Percentiles rank a stretch among this genome's conserved stretches.
Evolutionary conservation across 2,329 filamentous ascomycete genomes (phyloP).

Genomic region (Exophiala bonariae): DNA sequence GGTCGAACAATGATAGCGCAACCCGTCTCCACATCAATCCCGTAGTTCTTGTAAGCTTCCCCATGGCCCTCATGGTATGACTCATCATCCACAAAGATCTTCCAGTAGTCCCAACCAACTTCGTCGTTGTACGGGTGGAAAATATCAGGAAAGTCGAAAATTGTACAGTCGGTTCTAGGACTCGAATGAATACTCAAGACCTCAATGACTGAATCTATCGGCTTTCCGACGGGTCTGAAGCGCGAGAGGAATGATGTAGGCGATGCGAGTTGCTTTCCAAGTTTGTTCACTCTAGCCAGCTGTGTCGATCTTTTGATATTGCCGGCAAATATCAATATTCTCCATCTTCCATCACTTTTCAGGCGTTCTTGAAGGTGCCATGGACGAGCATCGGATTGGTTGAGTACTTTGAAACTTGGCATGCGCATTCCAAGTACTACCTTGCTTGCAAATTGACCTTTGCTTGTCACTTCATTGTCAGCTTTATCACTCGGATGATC

Average conservation of each 20-base stretch:
- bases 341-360: slow-evolving; percentile 54
- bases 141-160: slow-evolving; percentile 53
- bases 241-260: slow-evolving; percentile 41
- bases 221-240: slow-evolving; percentile 38
- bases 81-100: slow-evolving; percentile 56
- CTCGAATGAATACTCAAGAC: slow-evolving; percentile 62
- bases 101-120: slow-evolving; percentile 58
- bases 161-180: slow-evolving; percentile 49
- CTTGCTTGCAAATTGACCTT: slow-evolving; percentile 38
- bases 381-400: slow-evolving; percentile 58
- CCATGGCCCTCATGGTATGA: slow-evolving; percentile 57
- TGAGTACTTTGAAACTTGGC: slow-evolving; percentile 57
- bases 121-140: slow-evolving; percentile 49
- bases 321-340: slow-evolving; percentile 49
- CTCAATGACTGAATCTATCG: slow-evolving; percentile 56
- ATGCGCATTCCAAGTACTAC: slow-evolving; percentile 48
- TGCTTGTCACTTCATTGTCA: too few relatives aligned
- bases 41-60: slow-evolving; percentile 55
- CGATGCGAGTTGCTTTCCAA: slow-evolving; percentile 46
- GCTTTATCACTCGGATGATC: too few relatives aligned
- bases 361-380: slow-evolving; percentile 52
- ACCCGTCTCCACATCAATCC: slow-evolving; percentile 46
- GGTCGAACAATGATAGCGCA: slow-evolving; percentile 58
- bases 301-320: slow-evolving; percentile 44
- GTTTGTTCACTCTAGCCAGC: slow-evolving; percentile 43